Conservation (phyloP, 148 eudicot species). For the Diospyros kaki region DNA sequence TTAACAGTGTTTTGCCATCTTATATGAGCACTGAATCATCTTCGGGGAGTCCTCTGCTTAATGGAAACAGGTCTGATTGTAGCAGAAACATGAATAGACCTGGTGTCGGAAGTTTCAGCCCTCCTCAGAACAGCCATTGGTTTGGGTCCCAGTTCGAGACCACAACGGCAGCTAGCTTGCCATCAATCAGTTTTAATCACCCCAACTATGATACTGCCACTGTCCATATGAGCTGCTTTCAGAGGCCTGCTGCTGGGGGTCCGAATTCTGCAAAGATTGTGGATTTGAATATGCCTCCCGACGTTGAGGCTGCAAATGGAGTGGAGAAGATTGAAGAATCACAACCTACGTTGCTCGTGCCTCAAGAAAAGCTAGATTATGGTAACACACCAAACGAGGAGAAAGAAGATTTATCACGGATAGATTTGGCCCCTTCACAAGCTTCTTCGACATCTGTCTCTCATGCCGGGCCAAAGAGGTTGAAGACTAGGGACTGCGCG, state of each 20-base stretch:
- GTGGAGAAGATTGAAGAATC: not conserved
- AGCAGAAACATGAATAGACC: not conserved
- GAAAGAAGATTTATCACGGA: slow-evolving; percentile 6
- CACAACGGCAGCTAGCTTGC: not conserved
- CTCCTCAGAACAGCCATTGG: not conserved
- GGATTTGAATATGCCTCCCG: slow-evolving; percentile 1
- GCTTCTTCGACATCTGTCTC: not conserved
- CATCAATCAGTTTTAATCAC: not conserved
- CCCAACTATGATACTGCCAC: not conserved
- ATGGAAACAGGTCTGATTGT: not conserved
- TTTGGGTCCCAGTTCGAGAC: not conserved
- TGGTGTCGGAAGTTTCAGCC: not conserved
- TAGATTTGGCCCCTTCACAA: not conserved
- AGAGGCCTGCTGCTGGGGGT: slow-evolving; percentile 4
- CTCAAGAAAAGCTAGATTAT: not conserved
- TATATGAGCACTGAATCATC: slow-evolving; percentile 17
- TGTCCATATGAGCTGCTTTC: not conserved
- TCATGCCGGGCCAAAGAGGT: too few species aligned
- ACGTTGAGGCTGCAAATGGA: not conserved
- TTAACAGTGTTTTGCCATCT: not conserved
- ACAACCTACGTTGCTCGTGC: not conserved
- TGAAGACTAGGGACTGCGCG: too few species aligned
- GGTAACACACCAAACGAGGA: not conserved
- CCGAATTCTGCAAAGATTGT: slow-evolving; percentile 19
- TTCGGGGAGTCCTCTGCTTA: not conserved